A percentile compares a stretch with the other conserved stretches of the same genome.
phyloP scores from a whole-genome alignment of 176 grass and related monocot genomes.

The Oryza brachyantha region DNA sequence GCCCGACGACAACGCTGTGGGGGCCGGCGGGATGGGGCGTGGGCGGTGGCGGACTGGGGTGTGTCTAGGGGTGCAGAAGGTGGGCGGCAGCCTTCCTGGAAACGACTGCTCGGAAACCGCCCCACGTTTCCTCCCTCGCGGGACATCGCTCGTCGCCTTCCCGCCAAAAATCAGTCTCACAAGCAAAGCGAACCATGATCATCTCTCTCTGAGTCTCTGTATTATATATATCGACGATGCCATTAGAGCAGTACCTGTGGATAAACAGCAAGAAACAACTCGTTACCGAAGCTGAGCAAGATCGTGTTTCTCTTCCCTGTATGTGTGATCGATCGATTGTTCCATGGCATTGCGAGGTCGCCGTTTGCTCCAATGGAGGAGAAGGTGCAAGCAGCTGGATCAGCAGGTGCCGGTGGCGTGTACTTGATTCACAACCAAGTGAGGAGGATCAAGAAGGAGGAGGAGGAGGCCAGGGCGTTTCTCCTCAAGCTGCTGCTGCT shows the following conservation, averaged over 20 bases:
- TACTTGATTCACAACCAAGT: conserved; percentile 72
- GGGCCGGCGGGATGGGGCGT: no score
- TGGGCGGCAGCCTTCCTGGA: no score
- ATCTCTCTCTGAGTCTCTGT: no score
- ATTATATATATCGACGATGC: neutral
- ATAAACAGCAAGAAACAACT: neutral
- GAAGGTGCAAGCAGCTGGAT: neutral
- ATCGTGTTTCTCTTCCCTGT: no score
- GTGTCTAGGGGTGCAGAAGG: no score
- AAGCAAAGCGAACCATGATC: neutral
- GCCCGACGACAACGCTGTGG: no score
- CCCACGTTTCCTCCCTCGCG: neutral
- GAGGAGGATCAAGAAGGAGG: conserved; percentile 72
- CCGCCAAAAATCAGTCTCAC: neutral
- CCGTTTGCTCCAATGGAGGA: conserved; percentile 30
- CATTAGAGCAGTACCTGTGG: neutral
- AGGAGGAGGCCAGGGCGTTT: conserved; percentile 53
- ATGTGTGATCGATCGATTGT: no score
- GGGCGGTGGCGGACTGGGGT: no score
- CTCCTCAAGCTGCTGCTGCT: conserved; percentile 44
- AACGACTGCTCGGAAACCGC: neutral
- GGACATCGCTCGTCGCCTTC: neutral
- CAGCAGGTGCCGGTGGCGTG: conserved; percentile 4
- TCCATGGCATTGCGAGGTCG: conserved; percentile 2
- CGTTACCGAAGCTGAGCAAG: neutral